These are phyloP conservation scores for Populus tremula DNA, from an alignment of 345 rosid genomes.

Conservation along the genomic window DNA sequence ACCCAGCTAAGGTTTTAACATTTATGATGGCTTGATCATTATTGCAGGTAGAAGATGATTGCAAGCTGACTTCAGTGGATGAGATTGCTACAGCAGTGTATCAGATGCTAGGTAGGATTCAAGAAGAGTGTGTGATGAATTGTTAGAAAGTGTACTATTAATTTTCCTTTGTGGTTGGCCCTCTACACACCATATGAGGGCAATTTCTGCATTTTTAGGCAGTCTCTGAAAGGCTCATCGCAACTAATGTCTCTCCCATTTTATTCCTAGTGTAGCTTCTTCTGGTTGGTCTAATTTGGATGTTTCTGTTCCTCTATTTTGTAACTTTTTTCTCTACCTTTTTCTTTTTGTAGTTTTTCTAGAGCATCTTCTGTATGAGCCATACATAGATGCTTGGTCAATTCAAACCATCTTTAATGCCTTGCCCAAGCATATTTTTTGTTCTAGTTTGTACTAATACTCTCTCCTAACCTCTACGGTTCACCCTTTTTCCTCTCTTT, in stretches of 20 bases:
- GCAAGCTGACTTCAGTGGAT: constrained; percentile 68
- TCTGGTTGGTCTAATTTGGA: constrained; percentile 8
- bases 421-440: not conserved
- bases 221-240: constrained; percentile 19
- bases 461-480: not conserved
- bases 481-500: not conserved
- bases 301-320: not conserved
- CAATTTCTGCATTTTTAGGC: constrained; percentile 17
- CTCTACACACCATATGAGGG: constrained; percentile 12
- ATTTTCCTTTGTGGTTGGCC: not conserved
- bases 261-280: constrained; percentile 11
- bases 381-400: constrained; percentile 19
- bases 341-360: not conserved
- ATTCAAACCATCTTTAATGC: constrained; percentile 21
- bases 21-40: not conserved
- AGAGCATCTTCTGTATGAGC: constrained; percentile 7
- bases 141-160: not conserved
- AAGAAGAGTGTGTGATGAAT: constrained; percentile 37
- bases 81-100: constrained; percentile 71
- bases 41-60: constrained; percentile 84
- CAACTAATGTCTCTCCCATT: constrained; percentile 19
- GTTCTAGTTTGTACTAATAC: not conserved
- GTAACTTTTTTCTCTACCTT: not conserved
- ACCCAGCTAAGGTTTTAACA: not conserved
- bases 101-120: constrained; percentile 59